Evolutionary conservation across 257 asterid species (phyloP), one percentile per base, ranked within the genome.

Genomic region (Verbena officinalis): DNA sequence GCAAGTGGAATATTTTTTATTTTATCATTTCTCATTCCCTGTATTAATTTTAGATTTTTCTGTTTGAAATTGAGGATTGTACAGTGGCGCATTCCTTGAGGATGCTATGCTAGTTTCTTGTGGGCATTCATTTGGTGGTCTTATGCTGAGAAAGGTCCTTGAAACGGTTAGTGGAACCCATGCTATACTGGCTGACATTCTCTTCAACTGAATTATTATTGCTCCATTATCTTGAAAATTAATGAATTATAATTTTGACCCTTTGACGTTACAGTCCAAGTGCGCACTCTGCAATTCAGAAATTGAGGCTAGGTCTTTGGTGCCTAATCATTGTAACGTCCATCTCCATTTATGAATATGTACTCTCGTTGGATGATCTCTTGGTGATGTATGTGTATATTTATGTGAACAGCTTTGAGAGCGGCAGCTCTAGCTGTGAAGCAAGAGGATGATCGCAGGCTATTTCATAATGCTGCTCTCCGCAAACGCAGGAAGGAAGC

Each of bases 41-140:
- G 45, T 71, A 30, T 49, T 16, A 27, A 36, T 69, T 58, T 62
- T 63, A 55, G 69, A 57, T 39, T 62, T n/a, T 24, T 62, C 45
- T 65, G 53, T 71, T 64, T 66, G 77, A 59, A 76, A 49, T 64
- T 33, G 77, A 68, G 81, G 72, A 65, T 73, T 75, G 62, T 73
- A 49, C 84, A 93, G 99, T 48, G 97, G 99, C 8, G 81, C 86
- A 55, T 93, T 84, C 83, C 94, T 93, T 70, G 99, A 93, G 78
- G 99, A 93, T 83, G 97, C 99, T 62, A 77, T 80, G 90, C 75
- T 76, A 59, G 95, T 93, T 73, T 87, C 97, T 49, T 93, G 99
- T 59, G 99, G 99, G 62, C 99, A 93, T 78, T 93, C 99, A 57
- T 93, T 93, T 79, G 99, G 99, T 68, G 97, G 99, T 70, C 85